These are phyloP conservation scores for Schizochytrium sp. DNA, from an alignment of 108 stramenopile genomes.

Conservation along the genomic window DNA sequence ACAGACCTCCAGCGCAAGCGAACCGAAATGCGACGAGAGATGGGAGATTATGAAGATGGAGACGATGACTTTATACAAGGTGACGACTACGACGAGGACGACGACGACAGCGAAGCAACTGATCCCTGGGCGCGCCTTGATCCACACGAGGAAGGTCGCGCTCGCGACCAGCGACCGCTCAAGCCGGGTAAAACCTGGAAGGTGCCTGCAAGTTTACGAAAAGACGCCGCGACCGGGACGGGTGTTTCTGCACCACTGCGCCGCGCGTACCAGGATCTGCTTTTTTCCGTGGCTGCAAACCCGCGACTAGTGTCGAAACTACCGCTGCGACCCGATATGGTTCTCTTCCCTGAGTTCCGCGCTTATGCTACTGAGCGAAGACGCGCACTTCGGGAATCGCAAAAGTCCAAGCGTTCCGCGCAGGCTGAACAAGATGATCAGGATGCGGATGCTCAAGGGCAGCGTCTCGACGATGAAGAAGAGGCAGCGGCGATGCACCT, in stretches of 20 bases:
- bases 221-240: conserved; percentile 39
- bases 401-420: background rate
- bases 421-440: conserved; percentile 15
- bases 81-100: background rate
- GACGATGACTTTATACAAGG: background rate
- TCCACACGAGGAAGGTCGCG: conserved; percentile 10
- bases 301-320: background rate
- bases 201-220: conserved; percentile 7
- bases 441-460: background rate
- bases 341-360: background rate
- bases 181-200: conserved; percentile 5
- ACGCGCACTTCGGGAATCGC: background rate
- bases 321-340: background rate
- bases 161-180: background rate
- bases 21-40: background rate
- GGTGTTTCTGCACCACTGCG: background rate
- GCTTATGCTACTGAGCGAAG: background rate
- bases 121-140: conserved; percentile 32
- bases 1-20: background rate
- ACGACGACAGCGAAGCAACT: conserved; percentile 22
- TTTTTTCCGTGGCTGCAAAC: background rate
- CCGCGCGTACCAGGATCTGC: background rate
- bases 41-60: background rate
- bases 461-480: conserved; percentile 18
- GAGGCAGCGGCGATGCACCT: background rate